These are phyloP conservation scores for Yamadazyma sp. DNA, from an alignment of 1,139 yeast species.

Conservation along the genomic window DNA sequence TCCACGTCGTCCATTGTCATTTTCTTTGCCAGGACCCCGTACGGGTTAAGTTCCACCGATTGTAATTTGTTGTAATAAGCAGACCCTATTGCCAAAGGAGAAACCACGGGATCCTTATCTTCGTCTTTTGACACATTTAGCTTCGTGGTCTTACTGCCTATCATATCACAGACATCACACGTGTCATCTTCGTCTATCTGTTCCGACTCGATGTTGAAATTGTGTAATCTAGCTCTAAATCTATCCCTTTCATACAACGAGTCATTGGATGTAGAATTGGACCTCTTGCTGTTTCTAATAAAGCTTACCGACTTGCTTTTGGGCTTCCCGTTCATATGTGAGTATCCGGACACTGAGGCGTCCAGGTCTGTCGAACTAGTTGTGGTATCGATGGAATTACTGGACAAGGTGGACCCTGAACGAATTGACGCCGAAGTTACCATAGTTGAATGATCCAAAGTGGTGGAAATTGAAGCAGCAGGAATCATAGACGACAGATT, in stretches of 20 bases:
- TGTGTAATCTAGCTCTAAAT: slow-evolving; percentile 41
- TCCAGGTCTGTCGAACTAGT: background rate
- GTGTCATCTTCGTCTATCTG: slow-evolving; percentile 10
- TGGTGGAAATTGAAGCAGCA: background rate
- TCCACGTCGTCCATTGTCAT: slow-evolving; percentile 30
- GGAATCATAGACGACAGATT: background rate
- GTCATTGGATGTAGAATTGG: slow-evolving; percentile 46
- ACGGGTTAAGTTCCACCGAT: background rate
- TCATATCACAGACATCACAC: slow-evolving; percentile 41
- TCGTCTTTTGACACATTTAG: slow-evolving; percentile 22
- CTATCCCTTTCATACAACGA: slow-evolving; percentile 43
- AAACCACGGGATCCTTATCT: slow-evolving; percentile 5
- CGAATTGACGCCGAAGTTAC: background rate
- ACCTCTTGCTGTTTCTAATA: slow-evolving; percentile 25
- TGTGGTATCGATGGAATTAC: background rate
- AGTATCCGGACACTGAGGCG: background rate
- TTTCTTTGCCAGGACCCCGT: slow-evolving; percentile 17
- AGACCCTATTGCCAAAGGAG: slow-evolving; percentile 29
- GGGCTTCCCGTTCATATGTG: background rate
- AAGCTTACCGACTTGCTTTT: slow-evolving; percentile 3
- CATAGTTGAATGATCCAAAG: background rate
- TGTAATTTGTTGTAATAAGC: slow-evolving; percentile 17
- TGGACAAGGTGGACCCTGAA: background rate
- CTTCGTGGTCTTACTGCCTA: slow-evolving; percentile 40
- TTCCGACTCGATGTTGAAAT: slow-evolving; percentile 26